These are phyloP conservation scores for Penicillium expansum DNA, from an alignment of 2,329 filamentous ascomycete species.

Conservation along the genomic window DNA sequence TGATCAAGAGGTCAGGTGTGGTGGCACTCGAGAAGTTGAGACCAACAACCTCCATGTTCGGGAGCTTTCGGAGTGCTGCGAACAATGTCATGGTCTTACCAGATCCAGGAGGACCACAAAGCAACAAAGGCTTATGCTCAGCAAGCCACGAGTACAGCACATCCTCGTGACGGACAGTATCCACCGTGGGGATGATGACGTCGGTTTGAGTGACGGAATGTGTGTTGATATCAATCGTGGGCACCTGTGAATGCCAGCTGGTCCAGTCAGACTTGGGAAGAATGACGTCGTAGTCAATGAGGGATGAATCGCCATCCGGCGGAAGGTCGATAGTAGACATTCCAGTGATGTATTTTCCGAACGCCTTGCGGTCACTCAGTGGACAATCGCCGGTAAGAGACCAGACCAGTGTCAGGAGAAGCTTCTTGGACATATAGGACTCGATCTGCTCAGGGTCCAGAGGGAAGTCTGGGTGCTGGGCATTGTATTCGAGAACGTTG, in stretches of 20 bases:
- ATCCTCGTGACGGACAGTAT: constrained; percentile 96
- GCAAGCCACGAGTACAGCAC: constrained; percentile 99
- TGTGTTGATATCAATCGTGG: constrained; percentile 92
- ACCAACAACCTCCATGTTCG: constrained; percentile 98
- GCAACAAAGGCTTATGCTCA: constrained; percentile 92
- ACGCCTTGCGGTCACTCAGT: constrained; percentile 78
- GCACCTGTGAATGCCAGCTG: constrained; percentile 92
- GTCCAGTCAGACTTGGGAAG: constrained; percentile 86
- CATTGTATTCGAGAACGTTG: constrained; percentile 92
- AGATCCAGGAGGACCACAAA: constrained; percentile 95
- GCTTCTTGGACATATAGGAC: constrained; percentile 86
- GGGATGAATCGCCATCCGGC: constrained; percentile 68
- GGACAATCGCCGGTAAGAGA: constrained; percentile 94
- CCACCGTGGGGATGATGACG: constrained; percentile 94
- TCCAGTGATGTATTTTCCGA: constrained; percentile 79
- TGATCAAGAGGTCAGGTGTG: constrained; percentile 94
- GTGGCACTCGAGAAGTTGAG: constrained; percentile 99
- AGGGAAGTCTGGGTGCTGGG: constrained; percentile 90
- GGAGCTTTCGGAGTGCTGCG: constrained; percentile 91
- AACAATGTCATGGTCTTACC: constrained; percentile 99
- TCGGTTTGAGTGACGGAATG: constrained; percentile 98
- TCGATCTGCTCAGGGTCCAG: constrained; percentile 88
- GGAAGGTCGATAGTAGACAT: constrained; percentile 85
- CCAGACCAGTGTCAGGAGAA: constrained; percentile 90
- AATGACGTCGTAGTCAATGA: constrained; percentile 93